These are phyloP conservation scores for Lathyrus aphaca DNA, from an alignment of 306 rosid species.

Conservation along the genomic window DNA sequence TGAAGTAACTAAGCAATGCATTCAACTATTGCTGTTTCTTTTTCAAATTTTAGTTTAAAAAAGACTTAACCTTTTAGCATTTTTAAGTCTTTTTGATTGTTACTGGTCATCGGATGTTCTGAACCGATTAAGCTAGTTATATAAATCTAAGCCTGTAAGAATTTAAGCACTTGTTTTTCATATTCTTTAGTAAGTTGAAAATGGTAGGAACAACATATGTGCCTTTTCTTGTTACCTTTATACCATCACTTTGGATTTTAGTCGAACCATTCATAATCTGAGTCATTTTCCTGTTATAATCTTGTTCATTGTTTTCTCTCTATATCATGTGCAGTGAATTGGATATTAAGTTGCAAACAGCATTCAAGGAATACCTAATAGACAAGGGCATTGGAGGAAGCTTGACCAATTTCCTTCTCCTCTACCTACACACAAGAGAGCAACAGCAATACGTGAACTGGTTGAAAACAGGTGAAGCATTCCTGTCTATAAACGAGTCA, in stretches of 20 bases:
- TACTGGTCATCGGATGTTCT: neutral
- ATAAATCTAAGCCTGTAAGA: neutral
- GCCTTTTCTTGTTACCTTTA: neutral
- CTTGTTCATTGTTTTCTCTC: constrained; percentile 20
- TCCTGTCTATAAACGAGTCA: constrained; percentile 44
- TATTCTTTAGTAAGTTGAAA: neutral
- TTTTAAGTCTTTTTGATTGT: neutral
- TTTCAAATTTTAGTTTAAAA: neutral
- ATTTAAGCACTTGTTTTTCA: neutral
- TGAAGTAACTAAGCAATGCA: neutral
- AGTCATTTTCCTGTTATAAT: no score
- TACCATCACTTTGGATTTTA: constrained; percentile 12
- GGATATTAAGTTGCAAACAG: constrained; percentile 50
- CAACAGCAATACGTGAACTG: constrained; percentile 75
- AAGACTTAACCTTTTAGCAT: neutral
- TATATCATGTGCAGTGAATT: constrained; percentile 51
- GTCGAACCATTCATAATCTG: neutral
- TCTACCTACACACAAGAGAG: constrained; percentile 67
- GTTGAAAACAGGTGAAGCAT: constrained; percentile 63
- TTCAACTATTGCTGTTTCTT: neutral
- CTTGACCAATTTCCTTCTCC: constrained; percentile 68
- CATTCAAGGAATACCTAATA: constrained; percentile 61
- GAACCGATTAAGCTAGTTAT: neutral
- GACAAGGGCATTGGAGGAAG: constrained; percentile 65
- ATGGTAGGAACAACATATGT: neutral